Evolutionary conservation across 2,329 filamentous ascomycete genomes (phyloP).

Genomic region (Hypoxylon sp.): DNA sequence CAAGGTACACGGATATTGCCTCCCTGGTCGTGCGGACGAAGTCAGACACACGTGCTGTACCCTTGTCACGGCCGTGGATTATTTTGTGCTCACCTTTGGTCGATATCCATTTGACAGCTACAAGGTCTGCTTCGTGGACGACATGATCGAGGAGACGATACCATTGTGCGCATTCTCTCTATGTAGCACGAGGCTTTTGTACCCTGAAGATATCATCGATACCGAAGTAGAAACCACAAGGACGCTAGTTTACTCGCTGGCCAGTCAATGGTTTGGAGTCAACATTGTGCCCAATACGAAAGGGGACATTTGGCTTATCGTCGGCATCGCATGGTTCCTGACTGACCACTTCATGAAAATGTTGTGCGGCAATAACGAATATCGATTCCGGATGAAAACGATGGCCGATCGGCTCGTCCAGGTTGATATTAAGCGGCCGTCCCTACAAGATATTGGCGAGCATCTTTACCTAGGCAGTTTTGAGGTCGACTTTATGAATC

Average conservation of each 20-base stretch:
- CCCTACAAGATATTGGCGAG: constrained; percentile 80
- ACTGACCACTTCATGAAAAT: constrained; percentile 91
- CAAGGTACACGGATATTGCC: constrained; percentile 89
- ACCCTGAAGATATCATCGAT: constrained; percentile 85
- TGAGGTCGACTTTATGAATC: constrained; percentile 87
- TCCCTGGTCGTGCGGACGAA: constrained; percentile 83
- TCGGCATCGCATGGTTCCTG: constrained; percentile 94
- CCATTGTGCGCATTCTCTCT: constrained; percentile 85
- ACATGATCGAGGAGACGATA: constrained; percentile 77
- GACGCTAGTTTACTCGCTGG: constrained; percentile 81
- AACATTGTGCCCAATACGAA: constrained; percentile 86
- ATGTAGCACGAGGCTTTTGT: constrained; percentile 86
- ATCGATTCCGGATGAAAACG: constrained; percentile 87
- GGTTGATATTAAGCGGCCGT: constrained; percentile 82
- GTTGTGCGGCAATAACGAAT: constrained; percentile 93
- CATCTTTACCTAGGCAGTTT: constrained; percentile 81
- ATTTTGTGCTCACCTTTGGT: constrained; percentile 86
- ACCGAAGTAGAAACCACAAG: constrained; percentile 83
- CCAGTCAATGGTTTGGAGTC: constrained; percentile 93
- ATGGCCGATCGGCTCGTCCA: constrained; percentile 84
- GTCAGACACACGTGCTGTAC: constrained; percentile 87
- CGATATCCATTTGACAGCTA: constrained; percentile 92
- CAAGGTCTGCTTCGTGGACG: constrained; percentile 94
- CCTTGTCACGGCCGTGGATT: constrained; percentile 87
- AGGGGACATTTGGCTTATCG: constrained; percentile 85